Percentiles rank a stretch among this genome's conserved stretches.
Evolutionary conservation across 306 rosid species (phyloP).

Genomic region (Fagus crenata): DNA sequence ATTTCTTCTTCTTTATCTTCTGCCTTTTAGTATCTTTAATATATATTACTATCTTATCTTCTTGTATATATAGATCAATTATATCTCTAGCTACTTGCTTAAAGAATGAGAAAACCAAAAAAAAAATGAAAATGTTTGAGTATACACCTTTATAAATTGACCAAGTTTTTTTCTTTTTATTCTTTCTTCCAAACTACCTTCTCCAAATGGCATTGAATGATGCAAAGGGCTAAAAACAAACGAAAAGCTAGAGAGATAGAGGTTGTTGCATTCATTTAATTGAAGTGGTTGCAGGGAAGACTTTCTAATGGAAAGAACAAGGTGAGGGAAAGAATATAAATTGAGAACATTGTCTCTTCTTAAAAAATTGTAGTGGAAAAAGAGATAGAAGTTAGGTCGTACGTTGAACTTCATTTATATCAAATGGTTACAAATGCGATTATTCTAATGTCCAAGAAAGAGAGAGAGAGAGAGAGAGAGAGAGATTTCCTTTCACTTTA

Average conservation of each 20-base stretch:
- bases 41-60: conserved; percentile 22
- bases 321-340: conserved; percentile 10
- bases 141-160: conserved; percentile 1
- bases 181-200: not conserved
- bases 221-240: conserved; percentile 5
- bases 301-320: conserved; percentile 23
- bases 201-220: conserved; percentile 9
- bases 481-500: not conserved
- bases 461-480: conserved; percentile 12
- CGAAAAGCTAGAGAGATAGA: conserved; percentile 11
- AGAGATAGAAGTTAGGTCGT: conserved; percentile 18
- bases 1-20: conserved; percentile 13
- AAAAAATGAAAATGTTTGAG: conserved; percentile 12
- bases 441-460: conserved; percentile 28
- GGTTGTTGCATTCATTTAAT: conserved; percentile 22
- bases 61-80: conserved; percentile 45
- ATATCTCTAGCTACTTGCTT: conserved; percentile 37
- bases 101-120: conserved; percentile 22
- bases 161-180: not conserved
- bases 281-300: conserved; percentile 37
- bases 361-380: conserved; percentile 21
- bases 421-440: conserved; percentile 32
- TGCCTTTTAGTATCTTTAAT: conserved; percentile 11
- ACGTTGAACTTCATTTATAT: conserved; percentile 38
- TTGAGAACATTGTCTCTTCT: conserved; percentile 22